A percentile compares a stretch with the other conserved stretches of the same genome.
These are phyloP conservation scores for Trypanosoma scelopori DNA, from an alignment of 208 protist species.

Conservation along the genomic window DNA sequence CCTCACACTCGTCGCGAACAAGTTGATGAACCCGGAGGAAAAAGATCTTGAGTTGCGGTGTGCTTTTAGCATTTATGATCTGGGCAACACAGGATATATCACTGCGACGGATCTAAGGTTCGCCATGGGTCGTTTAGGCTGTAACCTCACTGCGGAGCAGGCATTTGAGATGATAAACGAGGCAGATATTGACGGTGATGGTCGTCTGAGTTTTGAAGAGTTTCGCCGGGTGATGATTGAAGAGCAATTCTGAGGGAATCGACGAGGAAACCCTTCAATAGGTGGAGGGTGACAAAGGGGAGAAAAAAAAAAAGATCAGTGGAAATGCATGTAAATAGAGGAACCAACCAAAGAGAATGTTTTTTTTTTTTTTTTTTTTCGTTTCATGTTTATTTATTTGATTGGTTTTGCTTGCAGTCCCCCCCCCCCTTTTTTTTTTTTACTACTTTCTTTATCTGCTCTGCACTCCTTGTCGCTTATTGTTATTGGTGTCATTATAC, in stretches of 20 bases:
- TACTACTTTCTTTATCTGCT: neutral
- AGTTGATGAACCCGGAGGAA: conserved; percentile 88
- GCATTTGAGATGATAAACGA: conserved; percentile 93
- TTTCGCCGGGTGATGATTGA: conserved; percentile 85
- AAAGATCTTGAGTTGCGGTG: conserved; percentile 91
- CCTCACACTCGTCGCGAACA: conserved; percentile 87
- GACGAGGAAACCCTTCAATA: conserved; percentile 3
- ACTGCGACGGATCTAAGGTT: conserved; percentile 87
- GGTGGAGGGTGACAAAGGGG: neutral
- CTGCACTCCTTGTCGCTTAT: neutral
- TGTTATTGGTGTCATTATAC: neutral
- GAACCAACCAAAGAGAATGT: conserved; percentile 2
- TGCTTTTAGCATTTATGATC: conserved; percentile 94
- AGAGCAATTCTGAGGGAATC: conserved; percentile 23
- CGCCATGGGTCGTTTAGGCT: conserved; percentile 93
- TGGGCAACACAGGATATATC: conserved; percentile 94
- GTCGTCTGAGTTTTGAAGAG: conserved; percentile 86
- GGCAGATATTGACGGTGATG: conserved; percentile 87
- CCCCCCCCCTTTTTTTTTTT: neutral
- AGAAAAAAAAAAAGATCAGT: neutral
- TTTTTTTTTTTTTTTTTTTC: conserved; percentile 14
- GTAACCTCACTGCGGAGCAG: conserved; percentile 88
- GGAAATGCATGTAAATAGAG: conserved; percentile 14
- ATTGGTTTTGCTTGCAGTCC: neutral
- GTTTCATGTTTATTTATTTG: conserved; percentile 6